Base-by-base conservation (phyloP, 2,329 filamentous ascomycete species). In the Cryphonectria japonica region DNA sequence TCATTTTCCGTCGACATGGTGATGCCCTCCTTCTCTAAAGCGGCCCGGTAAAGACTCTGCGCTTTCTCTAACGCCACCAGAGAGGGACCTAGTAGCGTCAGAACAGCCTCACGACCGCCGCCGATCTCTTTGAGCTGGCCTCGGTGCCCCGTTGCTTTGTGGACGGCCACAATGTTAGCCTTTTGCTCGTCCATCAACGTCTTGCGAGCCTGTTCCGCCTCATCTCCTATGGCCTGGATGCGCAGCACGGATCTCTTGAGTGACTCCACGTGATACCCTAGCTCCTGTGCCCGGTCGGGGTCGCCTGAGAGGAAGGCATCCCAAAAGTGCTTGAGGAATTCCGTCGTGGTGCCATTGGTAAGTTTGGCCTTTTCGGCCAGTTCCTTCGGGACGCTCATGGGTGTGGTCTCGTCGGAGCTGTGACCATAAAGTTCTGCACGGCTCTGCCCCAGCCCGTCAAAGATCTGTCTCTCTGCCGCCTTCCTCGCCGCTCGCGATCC, bases 271-370 rank as follows among this genome's bases (percentile, higher is more conserved):
- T 98, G 86, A 73, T 93, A 94, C 8, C 91, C 89, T 19, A 98
- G 86, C 81, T 99, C 95, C 59, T 86, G 86, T 0, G 93, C 93
- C 46, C 93, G 91, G 72, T 93, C 91, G 0, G 93, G 83, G 78
- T 98, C 93, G 19, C 95, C 95, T 0, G 95, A 98, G 37, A 97
- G 86, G 78, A 97, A 99, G 0, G 95, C 90, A 46, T 89, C 88
- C 95, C 95, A 99, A 83, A 99, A 99, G 80, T 98, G 97, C 76
- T 95, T 93, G n/a, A 99, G 84, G 77, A 98, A 99, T 78, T 99
- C 96, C 52, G 93, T 92, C 0, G 94, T 97, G 0, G 96, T 99
- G 68, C 95, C 95, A 79, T 98, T 94, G 0, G 95, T 97, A 69
- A 89, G 80, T 57, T 82, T 82, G 75, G 88, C 90, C 69, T 88